Conservation (phyloP, 176 grass and related monocot species). For the Phoenix roebelenii region DNA sequence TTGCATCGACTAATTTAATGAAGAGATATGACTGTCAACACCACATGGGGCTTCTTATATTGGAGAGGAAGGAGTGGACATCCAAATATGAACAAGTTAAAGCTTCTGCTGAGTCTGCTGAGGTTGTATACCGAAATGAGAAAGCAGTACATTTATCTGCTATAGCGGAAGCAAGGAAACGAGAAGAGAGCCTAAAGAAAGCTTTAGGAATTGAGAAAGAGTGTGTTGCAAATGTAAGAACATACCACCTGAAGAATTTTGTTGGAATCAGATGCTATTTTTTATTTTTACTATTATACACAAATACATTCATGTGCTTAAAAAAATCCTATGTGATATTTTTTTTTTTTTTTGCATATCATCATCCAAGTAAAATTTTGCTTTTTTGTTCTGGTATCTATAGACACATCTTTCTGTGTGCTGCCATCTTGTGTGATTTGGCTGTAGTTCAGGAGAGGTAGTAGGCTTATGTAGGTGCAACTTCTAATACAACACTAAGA, state of each 20-base stretch:
- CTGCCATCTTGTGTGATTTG: too few relatives aligned
- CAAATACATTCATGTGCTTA: too few relatives aligned
- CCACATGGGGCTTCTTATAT: conserved; percentile 69
- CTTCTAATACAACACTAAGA: too few relatives aligned
- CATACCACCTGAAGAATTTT: conserved; percentile 1
- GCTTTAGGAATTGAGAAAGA: conserved; percentile 70
- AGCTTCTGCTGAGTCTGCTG: conserved; percentile 40
- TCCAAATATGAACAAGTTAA: conserved; percentile 67
- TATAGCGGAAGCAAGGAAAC: conserved; percentile 59
- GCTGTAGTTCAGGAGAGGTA: too few relatives aligned
- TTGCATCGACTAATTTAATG: conserved; percentile 1
- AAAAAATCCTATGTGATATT: too few relatives aligned
- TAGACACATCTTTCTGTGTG: too few relatives aligned
- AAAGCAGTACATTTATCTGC: conserved; percentile 39
- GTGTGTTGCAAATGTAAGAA: conserved; percentile 62
- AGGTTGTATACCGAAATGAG: conserved; percentile 59
- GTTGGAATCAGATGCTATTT: neutral
- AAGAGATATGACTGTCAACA: conserved; percentile 84
- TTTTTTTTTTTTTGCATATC: too few relatives aligned
- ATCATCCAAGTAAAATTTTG: too few relatives aligned
- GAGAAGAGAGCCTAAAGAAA: conserved; percentile 66
- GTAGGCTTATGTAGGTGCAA: too few relatives aligned
- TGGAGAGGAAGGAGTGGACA: conserved; percentile 60
- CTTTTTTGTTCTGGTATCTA: too few relatives aligned
- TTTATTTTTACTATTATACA: neutral